Evolutionary conservation across 2,329 filamentous ascomycete species (phyloP).

Genomic region (Rhinocladiella similis): DNA sequence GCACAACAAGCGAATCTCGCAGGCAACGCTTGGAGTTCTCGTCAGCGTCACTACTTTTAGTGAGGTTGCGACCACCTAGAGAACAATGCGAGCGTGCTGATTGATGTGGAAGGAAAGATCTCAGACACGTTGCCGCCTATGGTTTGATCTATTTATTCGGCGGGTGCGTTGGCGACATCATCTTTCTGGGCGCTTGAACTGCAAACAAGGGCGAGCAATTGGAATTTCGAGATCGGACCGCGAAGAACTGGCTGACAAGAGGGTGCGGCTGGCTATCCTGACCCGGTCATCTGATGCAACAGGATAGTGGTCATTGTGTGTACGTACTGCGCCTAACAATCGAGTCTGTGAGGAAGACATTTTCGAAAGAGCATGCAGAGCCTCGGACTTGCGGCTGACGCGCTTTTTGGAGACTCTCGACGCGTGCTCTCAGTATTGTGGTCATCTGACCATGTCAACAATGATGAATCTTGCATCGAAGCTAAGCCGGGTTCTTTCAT

Average conservation of each 20-base stretch:
- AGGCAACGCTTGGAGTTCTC: conserved; percentile 27
- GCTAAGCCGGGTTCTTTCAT: background rate
- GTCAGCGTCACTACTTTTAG: conserved; percentile 22
- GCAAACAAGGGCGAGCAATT: background rate
- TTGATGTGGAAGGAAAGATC: background rate
- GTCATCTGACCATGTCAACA: conserved; percentile 16
- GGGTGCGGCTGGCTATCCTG: background rate
- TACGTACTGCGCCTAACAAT: background rate
- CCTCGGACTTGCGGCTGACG: background rate
- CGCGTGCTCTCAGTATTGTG: background rate
- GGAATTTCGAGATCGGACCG: too few species aligned
- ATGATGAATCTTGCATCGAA: background rate
- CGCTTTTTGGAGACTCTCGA: conserved; percentile 5
- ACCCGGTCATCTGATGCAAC: background rate
- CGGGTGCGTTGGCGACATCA: background rate
- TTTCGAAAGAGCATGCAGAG: background rate
- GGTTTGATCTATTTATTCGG: background rate
- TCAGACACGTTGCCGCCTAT: background rate
- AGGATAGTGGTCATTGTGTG: background rate
- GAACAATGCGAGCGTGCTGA: background rate
- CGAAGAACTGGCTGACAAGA: background rate
- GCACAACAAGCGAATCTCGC: conserved; percentile 21
- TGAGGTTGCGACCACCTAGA: background rate
- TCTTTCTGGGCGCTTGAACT: background rate
- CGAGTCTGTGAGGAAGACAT: background rate